A percentile compares a stretch with the other conserved stretches of the same genome.
Conservation (phyloP, 805 yeast species). For the Sugiyamaella boreocaroliniensis region DNA sequence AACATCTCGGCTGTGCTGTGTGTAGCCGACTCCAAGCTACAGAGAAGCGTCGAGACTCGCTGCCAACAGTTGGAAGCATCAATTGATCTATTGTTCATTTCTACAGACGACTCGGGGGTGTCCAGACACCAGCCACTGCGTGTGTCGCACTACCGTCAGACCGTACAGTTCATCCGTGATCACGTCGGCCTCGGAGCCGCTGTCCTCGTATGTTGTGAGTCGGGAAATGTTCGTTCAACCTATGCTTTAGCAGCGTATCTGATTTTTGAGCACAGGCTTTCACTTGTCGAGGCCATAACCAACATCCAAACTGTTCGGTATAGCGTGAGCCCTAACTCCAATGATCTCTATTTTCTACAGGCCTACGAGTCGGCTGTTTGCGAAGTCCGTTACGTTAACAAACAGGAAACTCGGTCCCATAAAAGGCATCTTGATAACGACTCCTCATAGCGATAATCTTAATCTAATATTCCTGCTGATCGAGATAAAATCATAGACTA, state of each 20-base stretch:
- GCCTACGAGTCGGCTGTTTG: not conserved
- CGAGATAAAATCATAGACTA: not conserved
- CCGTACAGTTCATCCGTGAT: not conserved
- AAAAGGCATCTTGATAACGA: not conserved
- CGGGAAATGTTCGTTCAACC: constrained; percentile 31
- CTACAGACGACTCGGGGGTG: not conserved
- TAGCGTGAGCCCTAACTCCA: constrained; percentile 24
- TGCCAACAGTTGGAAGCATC: not conserved
- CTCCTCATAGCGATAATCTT: not conserved
- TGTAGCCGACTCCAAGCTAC: constrained; percentile 8
- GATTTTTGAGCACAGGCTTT: constrained; percentile 19
- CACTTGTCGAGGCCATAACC: constrained; percentile 24
- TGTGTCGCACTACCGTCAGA: not conserved
- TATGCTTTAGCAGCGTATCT: constrained; percentile 28
- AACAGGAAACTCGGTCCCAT: not conserved
- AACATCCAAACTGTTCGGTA: constrained; percentile 27
- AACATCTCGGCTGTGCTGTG: constrained; percentile 30
- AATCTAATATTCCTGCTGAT: not conserved
- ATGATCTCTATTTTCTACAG: constrained; percentile 19
- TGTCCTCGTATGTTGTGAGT: constrained; percentile 27
- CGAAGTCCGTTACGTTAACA: not conserved
- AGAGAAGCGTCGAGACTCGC: not conserved
- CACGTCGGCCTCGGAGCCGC: constrained; percentile 4
- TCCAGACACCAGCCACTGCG: not conserved
- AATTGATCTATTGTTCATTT: too few relatives aligned